Conservation (phyloP, 257 asterid species). For the Solanum ahanhuiri region DNA sequence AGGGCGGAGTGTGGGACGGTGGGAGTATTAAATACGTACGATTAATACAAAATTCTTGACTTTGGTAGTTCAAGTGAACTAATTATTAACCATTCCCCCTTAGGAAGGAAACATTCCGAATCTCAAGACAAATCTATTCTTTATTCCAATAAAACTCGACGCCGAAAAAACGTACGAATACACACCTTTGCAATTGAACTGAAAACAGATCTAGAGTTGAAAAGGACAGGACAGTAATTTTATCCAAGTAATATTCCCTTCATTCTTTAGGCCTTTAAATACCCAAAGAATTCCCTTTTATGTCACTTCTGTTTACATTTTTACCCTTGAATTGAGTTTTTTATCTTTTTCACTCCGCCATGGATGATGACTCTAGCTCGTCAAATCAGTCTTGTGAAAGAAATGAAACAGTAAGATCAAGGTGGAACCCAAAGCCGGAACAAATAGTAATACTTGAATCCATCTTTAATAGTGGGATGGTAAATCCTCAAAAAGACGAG, state of each 20-base stretch:
- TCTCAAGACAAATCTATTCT: not conserved
- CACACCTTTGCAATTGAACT: not conserved
- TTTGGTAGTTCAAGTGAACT: not conserved
- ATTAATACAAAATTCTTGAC: not conserved
- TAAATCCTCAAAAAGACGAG: conserved; percentile 2
- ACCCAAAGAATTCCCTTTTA: not conserved
- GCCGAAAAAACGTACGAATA: not conserved
- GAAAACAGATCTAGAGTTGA: not conserved
- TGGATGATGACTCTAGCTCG: not conserved
- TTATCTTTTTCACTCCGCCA: not conserved
- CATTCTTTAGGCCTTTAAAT: not conserved
- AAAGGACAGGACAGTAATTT: not conserved
- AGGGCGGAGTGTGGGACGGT: not conserved
- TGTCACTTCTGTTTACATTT: not conserved
- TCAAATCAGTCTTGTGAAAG: not conserved
- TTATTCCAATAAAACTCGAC: not conserved
- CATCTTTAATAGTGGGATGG: not conserved
- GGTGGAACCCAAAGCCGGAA: conserved; percentile 4
- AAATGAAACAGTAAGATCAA: not conserved
- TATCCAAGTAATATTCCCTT: not conserved
- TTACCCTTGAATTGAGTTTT: not conserved
- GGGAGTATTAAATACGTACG: not conserved
- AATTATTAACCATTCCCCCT: not conserved
- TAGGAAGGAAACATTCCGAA: not conserved
- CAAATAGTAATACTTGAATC: conserved; percentile 3